Conservation (phyloP, 2,329 filamentous ascomycete species). For the Myriosclerotinia duriaeana region DNA sequence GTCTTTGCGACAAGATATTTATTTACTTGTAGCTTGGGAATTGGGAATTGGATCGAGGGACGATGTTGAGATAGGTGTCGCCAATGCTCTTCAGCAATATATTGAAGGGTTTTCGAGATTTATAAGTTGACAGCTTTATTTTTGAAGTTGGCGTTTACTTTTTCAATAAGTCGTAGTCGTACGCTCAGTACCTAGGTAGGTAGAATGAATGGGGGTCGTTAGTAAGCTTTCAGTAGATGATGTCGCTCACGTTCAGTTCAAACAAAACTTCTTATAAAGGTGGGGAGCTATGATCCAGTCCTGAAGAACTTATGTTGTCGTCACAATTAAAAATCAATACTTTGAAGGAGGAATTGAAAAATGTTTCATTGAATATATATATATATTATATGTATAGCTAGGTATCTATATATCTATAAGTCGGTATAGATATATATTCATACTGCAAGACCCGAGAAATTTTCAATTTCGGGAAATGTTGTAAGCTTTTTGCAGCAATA, state of each 20-base stretch:
- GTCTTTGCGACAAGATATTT: background rate
- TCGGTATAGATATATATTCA: background rate
- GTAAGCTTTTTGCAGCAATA: background rate
- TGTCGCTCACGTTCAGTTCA: constrained; percentile 5
- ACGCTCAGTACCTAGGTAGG: too few relatives aligned
- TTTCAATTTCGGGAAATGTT: background rate
- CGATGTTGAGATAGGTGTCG: background rate
- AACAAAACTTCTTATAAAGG: background rate
- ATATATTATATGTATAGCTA: too few relatives aligned
- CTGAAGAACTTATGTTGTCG: background rate
- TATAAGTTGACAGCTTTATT: too few relatives aligned
- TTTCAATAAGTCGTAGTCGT: background rate
- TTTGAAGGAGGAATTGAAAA: background rate
- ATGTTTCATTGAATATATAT: too few relatives aligned
- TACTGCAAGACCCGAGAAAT: background rate
- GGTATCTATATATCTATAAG: too few relatives aligned
- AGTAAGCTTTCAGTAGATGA: constrained; percentile 13
- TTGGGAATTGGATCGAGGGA: background rate
- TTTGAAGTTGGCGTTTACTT: background rate
- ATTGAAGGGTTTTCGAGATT: background rate
- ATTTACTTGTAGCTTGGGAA: background rate
- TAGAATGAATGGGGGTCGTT: background rate
- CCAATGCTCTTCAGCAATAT: background rate
- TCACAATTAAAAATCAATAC: too few relatives aligned
- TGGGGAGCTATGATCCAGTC: background rate